phyloP scores from a whole-genome alignment of 2,329 filamentous ascomycete genomes.

The Venturia oleaginea region DNA sequence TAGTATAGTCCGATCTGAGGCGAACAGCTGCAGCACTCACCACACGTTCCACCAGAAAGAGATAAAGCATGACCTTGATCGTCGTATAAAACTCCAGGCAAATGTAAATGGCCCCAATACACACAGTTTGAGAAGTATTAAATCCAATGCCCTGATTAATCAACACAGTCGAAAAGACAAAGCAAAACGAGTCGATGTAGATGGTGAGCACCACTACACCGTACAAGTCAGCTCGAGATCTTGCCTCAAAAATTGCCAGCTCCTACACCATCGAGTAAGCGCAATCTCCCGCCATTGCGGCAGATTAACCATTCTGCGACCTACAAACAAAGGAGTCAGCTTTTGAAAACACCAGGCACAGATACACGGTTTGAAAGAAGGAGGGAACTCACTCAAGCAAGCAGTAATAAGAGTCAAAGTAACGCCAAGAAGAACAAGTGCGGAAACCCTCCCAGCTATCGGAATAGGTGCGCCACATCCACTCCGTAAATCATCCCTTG shows the following conservation, averaged over 20 bases:
- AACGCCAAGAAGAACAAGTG: not conserved
- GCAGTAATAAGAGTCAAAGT: not conserved
- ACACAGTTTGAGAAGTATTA: not conserved
- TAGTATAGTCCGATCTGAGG: slow-evolving; percentile 30
- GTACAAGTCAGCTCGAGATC: not conserved
- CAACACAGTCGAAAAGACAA: not conserved
- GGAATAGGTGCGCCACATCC: not conserved
- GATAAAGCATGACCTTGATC: slow-evolving; percentile 57
- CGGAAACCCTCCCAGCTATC: not conserved
- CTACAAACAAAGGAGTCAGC: not conserved
- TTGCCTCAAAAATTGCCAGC: not conserved
- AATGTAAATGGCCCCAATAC: not conserved
- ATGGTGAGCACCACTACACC: not conserved
- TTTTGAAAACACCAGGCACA: too few species aligned
- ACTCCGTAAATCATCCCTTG: not conserved
- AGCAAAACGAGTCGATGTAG: not conserved
- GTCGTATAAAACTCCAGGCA: slow-evolving; percentile 50
- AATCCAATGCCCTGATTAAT: not conserved
- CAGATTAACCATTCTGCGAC: not conserved
- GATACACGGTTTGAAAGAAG: not conserved
- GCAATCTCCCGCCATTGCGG: not conserved
- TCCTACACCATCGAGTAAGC: not conserved
- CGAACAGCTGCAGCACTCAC: slow-evolving; percentile 27
- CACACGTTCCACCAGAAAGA: slow-evolving; percentile 55
- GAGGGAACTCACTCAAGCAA: not conserved